Percentiles rank a stretch among this genome's conserved stretches.
These are phyloP conservation scores for Ustilago lituana DNA, from an alignment of 1,284 basidiomycete genomes.

Conservation along the genomic window DNA sequence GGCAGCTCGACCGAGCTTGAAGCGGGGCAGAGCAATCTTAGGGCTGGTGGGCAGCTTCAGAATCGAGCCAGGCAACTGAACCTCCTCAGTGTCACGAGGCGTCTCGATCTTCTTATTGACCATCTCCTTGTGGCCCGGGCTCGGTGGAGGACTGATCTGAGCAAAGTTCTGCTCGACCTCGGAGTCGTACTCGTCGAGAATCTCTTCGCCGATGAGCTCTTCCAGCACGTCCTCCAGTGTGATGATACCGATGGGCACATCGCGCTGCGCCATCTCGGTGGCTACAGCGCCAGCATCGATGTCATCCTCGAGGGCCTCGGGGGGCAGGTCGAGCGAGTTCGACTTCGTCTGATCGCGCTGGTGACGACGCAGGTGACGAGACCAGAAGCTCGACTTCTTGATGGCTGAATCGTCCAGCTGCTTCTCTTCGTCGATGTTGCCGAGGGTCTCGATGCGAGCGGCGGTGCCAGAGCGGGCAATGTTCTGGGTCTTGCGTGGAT, in stretches of 20 bases:
- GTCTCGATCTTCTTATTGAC: conserved; percentile 32
- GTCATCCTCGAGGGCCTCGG: conserved; percentile 76
- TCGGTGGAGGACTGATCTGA: conserved; percentile 52
- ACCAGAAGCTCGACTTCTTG: conserved; percentile 68
- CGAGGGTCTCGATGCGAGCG: conserved; percentile 41
- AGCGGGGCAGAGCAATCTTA: conserved; percentile 41
- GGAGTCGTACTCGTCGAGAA: conserved; percentile 63
- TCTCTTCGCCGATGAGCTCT: conserved; percentile 69
- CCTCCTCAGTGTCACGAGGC: conserved; percentile 24
- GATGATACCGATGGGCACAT: conserved; percentile 83
- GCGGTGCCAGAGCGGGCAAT: conserved; percentile 31
- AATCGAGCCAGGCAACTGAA: conserved; percentile 32
- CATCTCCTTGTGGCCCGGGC: conserved; percentile 50
- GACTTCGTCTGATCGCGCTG: conserved; percentile 73
- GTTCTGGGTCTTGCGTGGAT: conserved; percentile 29
- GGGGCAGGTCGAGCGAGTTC: conserved; percentile 31
- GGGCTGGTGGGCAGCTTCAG: conserved; percentile 39
- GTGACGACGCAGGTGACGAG: conserved; percentile 74
- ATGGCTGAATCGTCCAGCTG: conserved; percentile 56
- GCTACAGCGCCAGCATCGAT: conserved; percentile 42
- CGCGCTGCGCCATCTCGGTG: conserved; percentile 45
- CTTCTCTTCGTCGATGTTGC: conserved; percentile 60
- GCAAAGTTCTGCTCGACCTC: conserved; percentile 60
- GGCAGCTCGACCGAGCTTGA: conserved; percentile 36
- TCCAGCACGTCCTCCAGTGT: conserved; percentile 92